Percentiles rank a stretch among this genome's conserved stretches.
These are phyloP conservation scores for Crithidia brevicula DNA, from an alignment of 208 protist species.

Conservation along the genomic window DNA sequence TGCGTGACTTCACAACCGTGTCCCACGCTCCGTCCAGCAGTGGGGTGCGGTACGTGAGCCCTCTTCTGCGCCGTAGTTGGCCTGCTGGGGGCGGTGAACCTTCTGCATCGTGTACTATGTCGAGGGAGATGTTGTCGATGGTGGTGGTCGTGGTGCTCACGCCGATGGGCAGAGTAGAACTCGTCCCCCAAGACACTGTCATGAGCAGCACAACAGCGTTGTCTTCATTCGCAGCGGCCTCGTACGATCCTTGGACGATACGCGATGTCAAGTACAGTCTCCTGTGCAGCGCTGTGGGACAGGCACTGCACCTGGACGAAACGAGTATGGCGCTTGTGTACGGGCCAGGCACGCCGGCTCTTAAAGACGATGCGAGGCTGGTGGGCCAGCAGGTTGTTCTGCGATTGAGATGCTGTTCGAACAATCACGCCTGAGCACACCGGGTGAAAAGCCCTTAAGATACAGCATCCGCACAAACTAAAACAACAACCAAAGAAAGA, in stretches of 20 bases:
- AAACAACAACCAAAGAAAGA: too few relatives aligned
- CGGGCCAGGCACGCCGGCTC: conserved; percentile 29
- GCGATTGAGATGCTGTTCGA: conserved; percentile 6
- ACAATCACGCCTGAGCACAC: too few relatives aligned
- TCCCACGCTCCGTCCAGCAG: not conserved
- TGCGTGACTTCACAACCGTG: not conserved
- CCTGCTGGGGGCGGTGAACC: not conserved
- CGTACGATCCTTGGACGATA: conserved; percentile 24
- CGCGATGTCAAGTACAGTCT: conserved; percentile 54
- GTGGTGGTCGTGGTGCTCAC: conserved; percentile 56
- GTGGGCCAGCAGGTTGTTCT: conserved; percentile 42
- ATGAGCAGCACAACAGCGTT: too few relatives aligned
- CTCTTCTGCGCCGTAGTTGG: not conserved
- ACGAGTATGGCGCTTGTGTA: conserved; percentile 41
- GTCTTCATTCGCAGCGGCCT: not conserved
- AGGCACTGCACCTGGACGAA: conserved; percentile 38
- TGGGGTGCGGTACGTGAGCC: not conserved
- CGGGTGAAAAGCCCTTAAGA: too few relatives aligned
- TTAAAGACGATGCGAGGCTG: conserved; percentile 36
- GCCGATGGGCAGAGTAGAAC: conserved; percentile 45
- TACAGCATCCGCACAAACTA: too few relatives aligned
- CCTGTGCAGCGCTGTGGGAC: conserved; percentile 51
- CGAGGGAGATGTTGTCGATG: conserved; percentile 16
- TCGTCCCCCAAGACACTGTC: conserved; percentile 29
- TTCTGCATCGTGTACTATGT: not conserved